Evolutionary conservation across 2,329 filamentous ascomycete species (phyloP).

Genomic region (Aureobasidium vineae): DNA sequence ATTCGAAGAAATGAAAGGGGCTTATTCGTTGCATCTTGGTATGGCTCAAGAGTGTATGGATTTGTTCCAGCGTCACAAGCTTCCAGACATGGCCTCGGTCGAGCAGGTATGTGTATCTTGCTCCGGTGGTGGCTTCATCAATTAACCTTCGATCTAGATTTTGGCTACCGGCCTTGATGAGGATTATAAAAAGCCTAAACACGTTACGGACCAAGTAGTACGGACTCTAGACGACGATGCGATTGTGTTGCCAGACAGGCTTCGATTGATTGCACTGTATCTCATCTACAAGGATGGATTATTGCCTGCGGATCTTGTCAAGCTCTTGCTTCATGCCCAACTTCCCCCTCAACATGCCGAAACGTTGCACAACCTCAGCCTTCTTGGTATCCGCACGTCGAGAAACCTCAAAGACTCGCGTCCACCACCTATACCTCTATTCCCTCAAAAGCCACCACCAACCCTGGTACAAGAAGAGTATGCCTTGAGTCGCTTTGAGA

Average conservation of each 20-base stretch:
- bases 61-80: conserved; percentile 78
- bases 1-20: conserved; percentile 93
- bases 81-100: conserved; percentile 80
- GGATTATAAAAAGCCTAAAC: conserved; percentile 86
- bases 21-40: conserved; percentile 88
- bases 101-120: conserved; percentile 62
- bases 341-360: conserved; percentile 72
- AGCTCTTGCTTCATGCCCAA: conserved; percentile 77
- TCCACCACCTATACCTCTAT: conserved; percentile 64
- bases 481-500: conserved; percentile 81
- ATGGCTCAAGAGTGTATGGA: conserved; percentile 99
- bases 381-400: conserved; percentile 73
- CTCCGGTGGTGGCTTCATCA: background rate
- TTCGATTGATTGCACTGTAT: conserved; percentile 84
- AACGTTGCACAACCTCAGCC: conserved; percentile 72
- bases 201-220: conserved; percentile 79
- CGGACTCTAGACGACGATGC: conserved; percentile 83
- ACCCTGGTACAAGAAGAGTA: conserved; percentile 68
- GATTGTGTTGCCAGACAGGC: conserved; percentile 68
- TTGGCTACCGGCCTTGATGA: conserved; percentile 91
- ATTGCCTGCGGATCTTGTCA: conserved; percentile 76
- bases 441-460: conserved; percentile 62
- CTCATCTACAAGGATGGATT: conserved; percentile 83
- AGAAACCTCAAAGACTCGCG: conserved; percentile 75
- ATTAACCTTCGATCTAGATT: conserved; percentile 48